Evolutionary conservation across 345 rosid species (phyloP).

Genomic region (Citrus hindsii): DNA sequence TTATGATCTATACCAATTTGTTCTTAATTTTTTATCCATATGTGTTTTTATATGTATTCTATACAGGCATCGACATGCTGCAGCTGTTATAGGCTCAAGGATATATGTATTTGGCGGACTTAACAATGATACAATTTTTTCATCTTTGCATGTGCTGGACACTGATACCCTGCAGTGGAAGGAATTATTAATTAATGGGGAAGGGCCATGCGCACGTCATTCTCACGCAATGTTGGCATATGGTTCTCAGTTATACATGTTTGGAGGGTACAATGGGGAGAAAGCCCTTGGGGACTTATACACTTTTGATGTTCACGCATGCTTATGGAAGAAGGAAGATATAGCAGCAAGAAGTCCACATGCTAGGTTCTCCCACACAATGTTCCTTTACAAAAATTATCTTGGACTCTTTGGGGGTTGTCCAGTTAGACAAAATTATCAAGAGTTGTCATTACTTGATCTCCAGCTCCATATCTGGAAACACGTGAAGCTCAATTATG

Average conservation of each 20-base stretch:
- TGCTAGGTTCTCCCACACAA: constrained; percentile 85
- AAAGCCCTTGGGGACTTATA: constrained; percentile 70
- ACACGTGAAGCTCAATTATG: constrained; percentile 52
- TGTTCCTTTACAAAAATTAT: constrained; percentile 63
- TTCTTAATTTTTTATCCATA: neutral
- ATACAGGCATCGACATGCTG: constrained; percentile 88
- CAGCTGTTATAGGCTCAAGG: constrained; percentile 62
- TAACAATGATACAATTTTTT: constrained; percentile 44
- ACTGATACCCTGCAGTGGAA: constrained; percentile 56
- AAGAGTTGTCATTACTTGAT: constrained; percentile 72
- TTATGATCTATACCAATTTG: neutral
- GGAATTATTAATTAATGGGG: constrained; percentile 51
- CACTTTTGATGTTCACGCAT: constrained; percentile 60
- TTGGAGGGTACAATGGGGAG: constrained; percentile 81
- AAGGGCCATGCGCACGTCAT: constrained; percentile 76
- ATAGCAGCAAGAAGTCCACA: constrained; percentile 64
- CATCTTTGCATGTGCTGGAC: constrained; percentile 57
- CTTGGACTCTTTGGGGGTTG: constrained; percentile 94
- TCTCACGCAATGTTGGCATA: constrained; percentile 84
- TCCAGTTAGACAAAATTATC: constrained; percentile 67
- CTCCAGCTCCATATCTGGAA: constrained; percentile 52
- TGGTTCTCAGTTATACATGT: constrained; percentile 57
- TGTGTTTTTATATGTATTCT: constrained; percentile 13
- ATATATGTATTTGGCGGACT: constrained; percentile 83
- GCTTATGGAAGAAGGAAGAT: constrained; percentile 67